phyloP scores from a whole-genome alignment of 2,329 filamentous ascomycete genomes.

The Coleophoma crateriformis region DNA sequence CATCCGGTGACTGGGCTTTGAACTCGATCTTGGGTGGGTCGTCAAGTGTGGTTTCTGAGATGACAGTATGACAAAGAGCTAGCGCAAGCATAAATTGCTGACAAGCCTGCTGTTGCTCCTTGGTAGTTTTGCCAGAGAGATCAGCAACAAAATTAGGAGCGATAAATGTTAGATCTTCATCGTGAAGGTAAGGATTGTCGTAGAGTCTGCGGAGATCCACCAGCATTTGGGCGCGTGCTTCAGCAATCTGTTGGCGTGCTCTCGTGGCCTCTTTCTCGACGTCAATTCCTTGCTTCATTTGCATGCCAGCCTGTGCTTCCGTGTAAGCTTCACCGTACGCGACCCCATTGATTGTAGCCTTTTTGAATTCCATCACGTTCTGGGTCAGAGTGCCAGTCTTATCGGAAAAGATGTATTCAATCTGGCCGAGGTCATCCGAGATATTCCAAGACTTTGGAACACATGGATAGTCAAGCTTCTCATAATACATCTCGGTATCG shows the following conservation, averaged over 20 bases:
- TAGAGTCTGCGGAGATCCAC: slow-evolving; percentile 68
- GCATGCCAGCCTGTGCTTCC: slow-evolving; percentile 93
- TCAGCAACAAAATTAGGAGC: slow-evolving; percentile 86
- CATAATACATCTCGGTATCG: slow-evolving; percentile 96
- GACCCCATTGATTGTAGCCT: slow-evolving; percentile 92
- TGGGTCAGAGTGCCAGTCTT: slow-evolving; percentile 87
- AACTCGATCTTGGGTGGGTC: slow-evolving; percentile 88
- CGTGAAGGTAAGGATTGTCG: slow-evolving; percentile 85
- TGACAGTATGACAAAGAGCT: slow-evolving; percentile 94
- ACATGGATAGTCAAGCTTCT: slow-evolving; percentile 86
- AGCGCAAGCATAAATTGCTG: slow-evolving; percentile 92
- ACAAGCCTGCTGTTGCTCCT: slow-evolving; percentile 71
- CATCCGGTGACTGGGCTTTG: slow-evolving; percentile 95
- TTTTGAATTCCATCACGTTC: slow-evolving; percentile 99
- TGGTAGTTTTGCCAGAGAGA: slow-evolving; percentile 69
- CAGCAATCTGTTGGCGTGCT: slow-evolving; percentile 72
- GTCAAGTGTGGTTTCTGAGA: slow-evolving; percentile 84
- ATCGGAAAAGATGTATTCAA: slow-evolving; percentile 98
- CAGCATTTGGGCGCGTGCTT: slow-evolving; percentile 69
- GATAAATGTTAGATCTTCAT: slow-evolving; percentile 87
- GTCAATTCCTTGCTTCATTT: slow-evolving; percentile 82
- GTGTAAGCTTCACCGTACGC: slow-evolving; percentile 97
- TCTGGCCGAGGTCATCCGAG: slow-evolving; percentile 93
- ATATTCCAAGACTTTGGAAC: slow-evolving; percentile 99
- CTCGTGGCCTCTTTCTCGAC: slow-evolving; percentile 73